These are phyloP conservation scores for Magnusiomyces suaveolens DNA, from an alignment of 1,139 yeast genomes.

Conservation along the genomic window DNA sequence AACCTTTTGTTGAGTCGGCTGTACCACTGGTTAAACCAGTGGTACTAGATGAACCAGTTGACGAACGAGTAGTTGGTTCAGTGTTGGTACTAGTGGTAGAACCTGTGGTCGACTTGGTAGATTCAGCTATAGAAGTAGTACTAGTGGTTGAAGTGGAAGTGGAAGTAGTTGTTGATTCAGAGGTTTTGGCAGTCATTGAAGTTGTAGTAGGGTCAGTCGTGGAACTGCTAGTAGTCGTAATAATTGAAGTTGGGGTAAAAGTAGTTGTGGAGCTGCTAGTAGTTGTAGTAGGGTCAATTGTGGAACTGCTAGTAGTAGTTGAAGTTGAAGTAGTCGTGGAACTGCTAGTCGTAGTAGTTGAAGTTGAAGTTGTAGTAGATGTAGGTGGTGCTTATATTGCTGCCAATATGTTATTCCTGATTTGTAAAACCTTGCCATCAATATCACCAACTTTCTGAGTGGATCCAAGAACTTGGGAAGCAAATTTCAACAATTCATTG, in stretches of 20 bases:
- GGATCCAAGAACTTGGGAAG: neutral
- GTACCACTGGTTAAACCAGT: neutral
- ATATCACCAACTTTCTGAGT: neutral
- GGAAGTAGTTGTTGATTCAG: neutral
- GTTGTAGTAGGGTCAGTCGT: neutral
- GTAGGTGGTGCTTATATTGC: neutral
- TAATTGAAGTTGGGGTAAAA: neutral
- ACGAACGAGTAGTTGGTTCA: neutral
- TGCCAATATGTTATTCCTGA: neutral
- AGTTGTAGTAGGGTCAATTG: neutral
- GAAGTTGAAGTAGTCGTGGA: neutral
- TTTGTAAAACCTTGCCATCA: neutral
- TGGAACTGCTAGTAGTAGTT: neutral
- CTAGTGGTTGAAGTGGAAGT: neutral
- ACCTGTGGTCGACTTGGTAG: neutral
- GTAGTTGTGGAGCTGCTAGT: neutral
- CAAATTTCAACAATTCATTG: neutral
- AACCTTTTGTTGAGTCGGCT: neutral
- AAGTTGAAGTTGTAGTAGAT: neutral
- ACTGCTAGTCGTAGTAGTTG: neutral
- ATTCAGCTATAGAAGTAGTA: neutral
- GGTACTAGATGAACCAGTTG: neutral
- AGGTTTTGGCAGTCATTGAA: neutral
- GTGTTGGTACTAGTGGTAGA: neutral
- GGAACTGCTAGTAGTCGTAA: neutral